Evolutionary conservation across 116 monocot species (phyloP).

Genomic region (Cymodocea nodosa): DNA sequence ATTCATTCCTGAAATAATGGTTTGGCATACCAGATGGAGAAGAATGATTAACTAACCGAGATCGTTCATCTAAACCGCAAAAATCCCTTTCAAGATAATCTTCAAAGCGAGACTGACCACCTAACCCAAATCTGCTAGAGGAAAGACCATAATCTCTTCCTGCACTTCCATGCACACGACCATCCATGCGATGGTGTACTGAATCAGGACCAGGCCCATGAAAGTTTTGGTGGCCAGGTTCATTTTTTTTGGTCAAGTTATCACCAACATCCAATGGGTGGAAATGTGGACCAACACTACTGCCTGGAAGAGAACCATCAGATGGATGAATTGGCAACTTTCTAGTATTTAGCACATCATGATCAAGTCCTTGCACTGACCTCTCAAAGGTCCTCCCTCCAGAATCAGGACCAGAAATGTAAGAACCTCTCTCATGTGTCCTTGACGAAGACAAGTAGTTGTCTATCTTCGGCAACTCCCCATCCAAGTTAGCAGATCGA

Average conservation of each 20-base stretch:
- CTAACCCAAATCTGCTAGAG: constrained; percentile 11
- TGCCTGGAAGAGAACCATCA: constrained; percentile 16
- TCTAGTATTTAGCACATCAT: constrained; percentile 14
- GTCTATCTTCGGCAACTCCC: constrained; percentile 34
- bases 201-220: constrained; percentile 28
- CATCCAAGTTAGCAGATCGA: constrained; percentile 36
- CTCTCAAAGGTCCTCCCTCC: constrained; percentile 20
- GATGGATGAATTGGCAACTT: constrained; percentile 17
- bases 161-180: constrained; percentile 31
- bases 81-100: constrained; percentile 18
- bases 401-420: constrained; percentile 12
- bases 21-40: constrained; percentile 4
- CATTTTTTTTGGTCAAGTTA: constrained; percentile 21
- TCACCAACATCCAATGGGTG: constrained; percentile 21
- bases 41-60: constrained; percentile 12
- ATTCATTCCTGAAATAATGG: constrained; percentile 9
- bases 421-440: constrained; percentile 25
- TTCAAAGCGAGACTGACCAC: constrained; percentile 3
- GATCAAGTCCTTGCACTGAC: constrained; percentile 5
- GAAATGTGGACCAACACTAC: constrained; percentile 13
- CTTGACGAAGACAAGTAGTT: constrained; percentile 23
- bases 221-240: constrained; percentile 22
- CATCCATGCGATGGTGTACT: constrained; percentile 33
- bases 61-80: constrained; percentile 11
- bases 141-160: constrained; percentile 25